Evolutionary conservation across 805 yeast genomes (phyloP).

Genomic region (Naumovozyma dairenensis): DNA sequence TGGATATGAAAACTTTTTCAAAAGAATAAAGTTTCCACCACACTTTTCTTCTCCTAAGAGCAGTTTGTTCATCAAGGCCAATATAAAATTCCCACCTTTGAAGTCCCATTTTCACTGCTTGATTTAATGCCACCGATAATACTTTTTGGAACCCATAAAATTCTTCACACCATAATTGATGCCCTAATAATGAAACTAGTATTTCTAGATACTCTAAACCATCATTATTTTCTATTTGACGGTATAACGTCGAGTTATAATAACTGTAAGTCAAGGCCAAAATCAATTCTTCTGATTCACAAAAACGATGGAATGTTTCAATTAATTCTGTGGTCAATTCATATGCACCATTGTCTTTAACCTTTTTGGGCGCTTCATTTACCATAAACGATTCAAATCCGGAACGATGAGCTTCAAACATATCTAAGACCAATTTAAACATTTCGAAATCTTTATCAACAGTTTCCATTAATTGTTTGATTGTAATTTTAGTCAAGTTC

Average conservation of each 20-base stretch:
- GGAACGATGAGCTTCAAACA: slow-evolving; percentile 10
- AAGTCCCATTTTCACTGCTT: slow-evolving; percentile 20
- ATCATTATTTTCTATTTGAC: slow-evolving; percentile 7
- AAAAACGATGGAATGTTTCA: slow-evolving; percentile 10
- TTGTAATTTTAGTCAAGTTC: slow-evolving; percentile 8
- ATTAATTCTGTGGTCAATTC: too few species aligned
- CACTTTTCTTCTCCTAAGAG: slow-evolving; percentile 20
- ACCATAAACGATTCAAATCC: slow-evolving; percentile 10
- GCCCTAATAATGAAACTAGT: slow-evolving; percentile 15
- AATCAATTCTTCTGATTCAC: slow-evolving; percentile 19
- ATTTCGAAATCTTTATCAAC: slow-evolving; percentile 14
- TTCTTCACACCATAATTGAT: slow-evolving; percentile 21
- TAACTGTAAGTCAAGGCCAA: slow-evolving; percentile 17
- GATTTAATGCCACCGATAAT: slow-evolving; percentile 14
- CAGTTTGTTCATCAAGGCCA: slow-evolving; percentile 23
- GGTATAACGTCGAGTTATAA: slow-evolving; percentile 19
- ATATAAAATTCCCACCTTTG: slow-evolving; percentile 28
- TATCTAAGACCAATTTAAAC: slow-evolving; percentile 12
- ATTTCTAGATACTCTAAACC: slow-evolving; percentile 22
- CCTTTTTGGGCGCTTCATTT: slow-evolving; percentile 3
- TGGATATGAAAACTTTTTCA: slow-evolving; percentile 13
- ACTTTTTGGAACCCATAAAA: slow-evolving; percentile 16
- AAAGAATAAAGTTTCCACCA: slow-evolving; percentile 25
- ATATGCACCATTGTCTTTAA: too few species aligned
- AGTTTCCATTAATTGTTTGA: slow-evolving; percentile 4